Evolutionary conservation across 352 stramenopile genomes (phyloP), one percentile per base, ranked within the genome.

Genomic region (Aphanomyces euteiches): DNA sequence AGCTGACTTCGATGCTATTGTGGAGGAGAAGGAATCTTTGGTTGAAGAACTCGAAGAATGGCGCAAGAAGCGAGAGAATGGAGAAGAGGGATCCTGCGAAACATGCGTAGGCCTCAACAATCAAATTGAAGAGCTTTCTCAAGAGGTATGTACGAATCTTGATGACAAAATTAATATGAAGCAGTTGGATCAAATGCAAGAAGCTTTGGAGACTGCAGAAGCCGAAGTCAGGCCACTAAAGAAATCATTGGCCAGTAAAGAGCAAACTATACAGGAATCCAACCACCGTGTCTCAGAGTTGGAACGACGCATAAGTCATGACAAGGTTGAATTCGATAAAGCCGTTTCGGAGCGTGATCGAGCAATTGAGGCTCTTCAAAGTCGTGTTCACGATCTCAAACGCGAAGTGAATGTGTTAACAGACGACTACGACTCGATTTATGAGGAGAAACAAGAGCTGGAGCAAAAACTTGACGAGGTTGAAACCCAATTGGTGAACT

Each of bases 401-500:
- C 64, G 64, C 19, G 64, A 70, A 36, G 53, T 70, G 6, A 70
- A 70, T 36, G 43, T 70, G 7, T n/a, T 70, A 8, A 70, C 45
- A 19, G 43, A 70, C 36, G 64, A 70, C 64, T 38, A 47, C 54
- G 64, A 70, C 21, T 61, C 53, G 64, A 56, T 70, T 37, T 70
- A 34, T 50, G 75, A 78, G 38, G 64, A 70, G 41, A 70, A 70
- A 34, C 47, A 61, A 8, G 43, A 70, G 37, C 28, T 70, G 10
- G 64, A 56, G 13, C 12, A 63, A 43, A 56, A 70, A 43, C 34
- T 70, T 7, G 64, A 70, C 13, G 6, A 36, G 3, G 64, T 84
- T 10, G 81, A 95, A 61, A 71, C 81, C 47, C 75, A 90, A 50
- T 38, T 84, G 13, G 77, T 61, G 34, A 61, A 61, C n/a, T 37